These are phyloP conservation scores for Euphorbia celastroides DNA, from an alignment of 441 rosid species.

Conservation along the genomic window DNA sequence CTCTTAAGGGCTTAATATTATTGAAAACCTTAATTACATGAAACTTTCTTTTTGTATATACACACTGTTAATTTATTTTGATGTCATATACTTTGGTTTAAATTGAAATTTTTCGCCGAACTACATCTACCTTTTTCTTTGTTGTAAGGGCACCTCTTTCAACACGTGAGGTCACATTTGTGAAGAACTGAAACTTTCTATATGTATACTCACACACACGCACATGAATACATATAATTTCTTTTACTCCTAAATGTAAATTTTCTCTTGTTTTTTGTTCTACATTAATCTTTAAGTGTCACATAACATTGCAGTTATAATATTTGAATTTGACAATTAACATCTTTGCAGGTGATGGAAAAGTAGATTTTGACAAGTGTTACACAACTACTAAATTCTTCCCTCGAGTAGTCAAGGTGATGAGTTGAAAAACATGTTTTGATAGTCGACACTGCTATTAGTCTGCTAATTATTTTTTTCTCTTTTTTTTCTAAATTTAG, in stretches of 20 bases:
- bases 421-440: slow-evolving; percentile 12
- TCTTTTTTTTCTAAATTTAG: slow-evolving; percentile 31
- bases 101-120: neutral
- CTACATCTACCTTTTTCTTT: neutral
- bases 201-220: no score
- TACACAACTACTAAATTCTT: slow-evolving; percentile 68
- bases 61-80: neutral
- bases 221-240: no score
- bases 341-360: slow-evolving; percentile 57
- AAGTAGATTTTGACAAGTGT: slow-evolving; percentile 78
- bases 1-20: neutral
- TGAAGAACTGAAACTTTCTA: neutral
- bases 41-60: slow-evolving; percentile 1
- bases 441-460: slow-evolving; percentile 5
- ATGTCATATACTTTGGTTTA: neutral
- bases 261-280: neutral
- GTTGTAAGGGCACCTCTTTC: neutral
- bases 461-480: slow-evolving; percentile 1
- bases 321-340: slow-evolving; percentile 6
- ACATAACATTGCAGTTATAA: neutral
- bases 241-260: neutral
- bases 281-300: neutral
- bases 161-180: neutral
- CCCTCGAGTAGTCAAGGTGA: slow-evolving; percentile 80
- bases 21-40: neutral